Percentiles rank a stretch among this genome's conserved stretches.
Evolutionary conservation across 2,329 filamentous ascomycete species (phyloP).

Genomic region (Nannizzia gypsea): DNA sequence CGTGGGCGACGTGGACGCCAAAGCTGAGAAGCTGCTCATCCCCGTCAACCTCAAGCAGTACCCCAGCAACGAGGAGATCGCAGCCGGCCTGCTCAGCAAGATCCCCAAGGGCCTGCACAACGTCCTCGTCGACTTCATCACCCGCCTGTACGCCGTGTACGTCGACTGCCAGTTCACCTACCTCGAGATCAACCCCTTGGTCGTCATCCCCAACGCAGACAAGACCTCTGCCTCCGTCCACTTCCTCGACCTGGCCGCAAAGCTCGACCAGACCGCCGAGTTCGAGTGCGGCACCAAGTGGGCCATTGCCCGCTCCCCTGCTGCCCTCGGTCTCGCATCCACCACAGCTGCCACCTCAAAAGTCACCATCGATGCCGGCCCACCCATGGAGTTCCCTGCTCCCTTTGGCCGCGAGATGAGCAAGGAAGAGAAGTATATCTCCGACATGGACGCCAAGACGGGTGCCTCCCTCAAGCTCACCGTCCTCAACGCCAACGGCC

Average conservation of each 20-base stretch:
- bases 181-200: slow-evolving; percentile 98
- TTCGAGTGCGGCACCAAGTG: slow-evolving; percentile 99
- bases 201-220: slow-evolving; percentile 89
- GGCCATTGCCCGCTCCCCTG: slow-evolving; percentile 86
- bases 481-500: slow-evolving; percentile 79
- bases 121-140: slow-evolving; percentile 98
- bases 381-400: slow-evolving; percentile 97
- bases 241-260: slow-evolving; percentile 97
- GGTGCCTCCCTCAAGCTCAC: slow-evolving; percentile 98
- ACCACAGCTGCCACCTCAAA: slow-evolving; percentile 55
- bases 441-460: slow-evolving; percentile 97
- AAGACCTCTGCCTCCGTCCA: slow-evolving; percentile 87
- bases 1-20: slow-evolving; percentile 96
- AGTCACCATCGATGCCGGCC: slow-evolving; percentile 88
- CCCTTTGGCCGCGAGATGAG: slow-evolving; percentile 96
- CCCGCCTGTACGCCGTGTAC: slow-evolving; percentile 93
- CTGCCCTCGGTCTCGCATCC: slow-evolving; percentile 70
- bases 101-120: slow-evolving; percentile 94
- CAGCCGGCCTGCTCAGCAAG: slow-evolving; percentile 72
- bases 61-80: slow-evolving; percentile 92
- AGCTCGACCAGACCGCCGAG: slow-evolving; percentile 97
- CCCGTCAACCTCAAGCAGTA: slow-evolving; percentile 90
- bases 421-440: slow-evolving; percentile 99
- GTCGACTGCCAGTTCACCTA: slow-evolving; percentile 99
- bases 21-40: slow-evolving; percentile 97